Base-by-base conservation (phyloP, 306 rosid species). In the Trichosanthes cucumerina region DNA sequence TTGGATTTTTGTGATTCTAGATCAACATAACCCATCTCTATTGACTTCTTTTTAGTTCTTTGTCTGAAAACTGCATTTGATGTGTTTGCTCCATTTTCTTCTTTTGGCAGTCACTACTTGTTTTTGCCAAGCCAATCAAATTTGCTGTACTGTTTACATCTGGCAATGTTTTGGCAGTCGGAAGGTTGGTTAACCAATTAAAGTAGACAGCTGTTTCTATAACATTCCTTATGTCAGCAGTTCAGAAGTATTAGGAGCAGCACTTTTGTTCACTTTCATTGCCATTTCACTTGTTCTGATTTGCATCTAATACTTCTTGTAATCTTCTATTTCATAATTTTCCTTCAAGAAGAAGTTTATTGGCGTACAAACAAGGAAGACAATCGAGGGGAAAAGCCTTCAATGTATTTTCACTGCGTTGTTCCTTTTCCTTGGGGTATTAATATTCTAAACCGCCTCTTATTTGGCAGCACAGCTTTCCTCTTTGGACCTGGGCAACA, bases 401-500 rank as follows among this genome's bases (percentile, higher is more conserved):
- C 14, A 23, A 19, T 50, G 43, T 15, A 11, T 63, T 46, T 62
- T 47, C 33, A 52, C 12, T 36, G 43, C n/a, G 31, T 79, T 65
- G 38, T 66, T 68, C 12, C 43, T 78, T 78, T 43, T 79, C 41
- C 53, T 68, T 53, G 77, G 41, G 73, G 43, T 18, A 26, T 46
- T 82, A 73, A 54, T 31, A 81, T 46, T 54, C 38, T 36, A 38
- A 79, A 79, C 14, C 19, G 26, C 79, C 86, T 79, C 78, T 78
- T 79, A 34, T 88, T 77, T 86, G 91, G 84, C 99, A 95, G 99
- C 88, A 95, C 99, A 85, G 97, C 87, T 66, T 92, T 95, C 89
- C 97, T 95, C 68, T 79, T 92, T 75, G 99, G 99, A 83, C 88
- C 92, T 53, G 82, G 68, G 58, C 90, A 80, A 83, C 99, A 95